These are phyloP conservation scores for Terfezia claveryi DNA, from an alignment of 495 filamentous ascomycete species.

Conservation along the genomic window DNA sequence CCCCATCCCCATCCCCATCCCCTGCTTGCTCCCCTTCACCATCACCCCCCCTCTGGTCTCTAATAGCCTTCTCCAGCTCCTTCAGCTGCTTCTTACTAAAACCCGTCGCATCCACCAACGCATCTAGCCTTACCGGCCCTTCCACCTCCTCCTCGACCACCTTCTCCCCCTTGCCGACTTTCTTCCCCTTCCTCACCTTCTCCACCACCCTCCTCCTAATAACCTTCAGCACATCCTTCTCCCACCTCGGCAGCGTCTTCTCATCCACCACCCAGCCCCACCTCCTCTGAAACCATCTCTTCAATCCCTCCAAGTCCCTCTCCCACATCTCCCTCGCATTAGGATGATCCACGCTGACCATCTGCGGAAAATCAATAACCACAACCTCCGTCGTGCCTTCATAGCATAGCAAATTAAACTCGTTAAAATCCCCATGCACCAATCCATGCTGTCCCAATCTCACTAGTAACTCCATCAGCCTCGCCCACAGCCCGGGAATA, in stretches of 20 bases:
- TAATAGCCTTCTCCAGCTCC: slow-evolving; percentile 77
- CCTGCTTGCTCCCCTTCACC: slow-evolving; percentile 34
- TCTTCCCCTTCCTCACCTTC: background rate
- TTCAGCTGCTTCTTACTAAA: slow-evolving; percentile 92
- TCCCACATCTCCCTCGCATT: slow-evolving; percentile 94
- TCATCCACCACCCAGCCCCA: slow-evolving; percentile 64
- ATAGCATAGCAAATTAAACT: slow-evolving; percentile 92
- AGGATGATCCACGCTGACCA: slow-evolving; percentile 81
- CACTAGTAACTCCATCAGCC: slow-evolving; percentile 71
- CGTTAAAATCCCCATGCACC: slow-evolving; percentile 98
- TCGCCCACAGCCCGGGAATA: slow-evolving; percentile 59
- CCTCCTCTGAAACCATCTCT: slow-evolving; percentile 68
- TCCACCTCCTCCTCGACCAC: slow-evolving; percentile 35
- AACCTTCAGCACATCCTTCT: slow-evolving; percentile 1
- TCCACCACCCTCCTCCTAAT: background rate
- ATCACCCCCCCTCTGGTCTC: slow-evolving; percentile 27
- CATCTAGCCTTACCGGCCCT: slow-evolving; percentile 56
- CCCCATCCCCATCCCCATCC: slow-evolving; percentile 18
- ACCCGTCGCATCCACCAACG: slow-evolving; percentile 76
- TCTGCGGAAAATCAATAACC: slow-evolving; percentile 95
- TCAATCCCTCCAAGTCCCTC: slow-evolving; percentile 82
- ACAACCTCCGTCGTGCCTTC: slow-evolving; percentile 45
- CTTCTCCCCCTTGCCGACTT: background rate
- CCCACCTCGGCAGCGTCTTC: slow-evolving; percentile 62
- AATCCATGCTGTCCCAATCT: slow-evolving; percentile 66